Evolutionary conservation across 768 basidiomycete species (phyloP).

Genomic region (Kondoa subrosea): DNA sequence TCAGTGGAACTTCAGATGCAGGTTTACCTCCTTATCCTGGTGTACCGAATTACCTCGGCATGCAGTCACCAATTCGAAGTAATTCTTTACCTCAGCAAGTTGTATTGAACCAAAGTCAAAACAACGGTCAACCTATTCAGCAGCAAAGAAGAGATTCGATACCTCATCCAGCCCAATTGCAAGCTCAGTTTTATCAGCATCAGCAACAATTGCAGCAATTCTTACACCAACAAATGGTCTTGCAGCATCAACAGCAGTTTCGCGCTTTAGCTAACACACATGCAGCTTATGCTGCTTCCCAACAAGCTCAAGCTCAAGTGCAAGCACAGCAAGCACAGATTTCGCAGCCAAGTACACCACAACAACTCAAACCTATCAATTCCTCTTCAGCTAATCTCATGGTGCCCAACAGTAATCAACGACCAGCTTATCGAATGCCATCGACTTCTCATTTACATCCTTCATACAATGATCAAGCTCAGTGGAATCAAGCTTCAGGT

Average conservation of each 20-base stretch:
- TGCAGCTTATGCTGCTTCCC: neutral
- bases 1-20: neutral
- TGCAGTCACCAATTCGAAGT: neutral
- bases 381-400: neutral
- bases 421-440: neutral
- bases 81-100: neutral
- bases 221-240: neutral
- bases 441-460: neutral
- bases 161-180: neutral
- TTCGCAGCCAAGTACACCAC: neutral
- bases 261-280: neutral
- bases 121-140: too few relatives aligned
- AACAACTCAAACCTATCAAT: neutral
- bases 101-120: neutral
- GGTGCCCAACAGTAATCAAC: neutral
- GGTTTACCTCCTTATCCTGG: neutral
- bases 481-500: neutral
- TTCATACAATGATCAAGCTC: neutral
- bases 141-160: neutral
- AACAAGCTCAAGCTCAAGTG: neutral
- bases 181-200: neutral
- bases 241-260: neutral
- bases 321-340: conserved; percentile 11
- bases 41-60: neutral
- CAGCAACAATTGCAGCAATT: conserved; percentile 6